Percentiles rank a stretch among this genome's conserved stretches.
These are phyloP conservation scores for Podaxis mareebaensis DNA, from an alignment of 768 basidiomycete genomes.

Conservation along the genomic window DNA sequence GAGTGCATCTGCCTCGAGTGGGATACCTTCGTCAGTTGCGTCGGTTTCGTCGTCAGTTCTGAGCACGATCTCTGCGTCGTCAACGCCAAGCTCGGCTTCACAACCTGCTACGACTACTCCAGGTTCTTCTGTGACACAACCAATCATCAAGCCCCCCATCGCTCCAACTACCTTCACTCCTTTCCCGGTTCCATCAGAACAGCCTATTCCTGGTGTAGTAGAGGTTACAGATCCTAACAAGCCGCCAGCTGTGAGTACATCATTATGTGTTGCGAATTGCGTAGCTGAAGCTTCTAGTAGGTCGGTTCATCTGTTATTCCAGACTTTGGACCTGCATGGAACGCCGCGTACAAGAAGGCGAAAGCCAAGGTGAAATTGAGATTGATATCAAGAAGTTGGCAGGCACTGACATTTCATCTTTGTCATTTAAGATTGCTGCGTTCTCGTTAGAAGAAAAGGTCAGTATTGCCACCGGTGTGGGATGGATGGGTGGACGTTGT, in stretches of 20 bases:
- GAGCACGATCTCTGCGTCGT: background rate
- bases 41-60: background rate
- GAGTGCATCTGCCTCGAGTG: background rate
- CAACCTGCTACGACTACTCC: slow-evolving; percentile 5
- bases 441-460: slow-evolving; percentile 67
- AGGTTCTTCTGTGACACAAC: slow-evolving; percentile 10
- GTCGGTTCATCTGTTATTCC: slow-evolving; percentile 40
- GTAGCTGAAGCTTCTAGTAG: slow-evolving; percentile 18
- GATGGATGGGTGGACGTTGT: slow-evolving; percentile 66
- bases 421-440: slow-evolving; percentile 36
- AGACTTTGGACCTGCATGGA: slow-evolving; percentile 59
- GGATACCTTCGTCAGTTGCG: background rate
- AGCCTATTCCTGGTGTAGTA: slow-evolving; percentile 31
- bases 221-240: slow-evolving; percentile 25
- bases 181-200: slow-evolving; percentile 60
- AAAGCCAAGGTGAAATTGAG: slow-evolving; percentile 43
- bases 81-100: background rate
- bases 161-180: slow-evolving; percentile 47
- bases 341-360: slow-evolving; percentile 58
- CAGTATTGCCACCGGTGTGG: slow-evolving; percentile 64
- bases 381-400: slow-evolving; percentile 1
- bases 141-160: slow-evolving; percentile 14
- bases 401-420: slow-evolving; percentile 17
- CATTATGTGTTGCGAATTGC: background rate
- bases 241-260: slow-evolving; percentile 52